A percentile compares a stretch with the other conserved stretches of the same genome.
phyloP scores from a whole-genome alignment of 2,329 filamentous ascomycete species.

The Aspergillus fumigatiaffinis region DNA sequence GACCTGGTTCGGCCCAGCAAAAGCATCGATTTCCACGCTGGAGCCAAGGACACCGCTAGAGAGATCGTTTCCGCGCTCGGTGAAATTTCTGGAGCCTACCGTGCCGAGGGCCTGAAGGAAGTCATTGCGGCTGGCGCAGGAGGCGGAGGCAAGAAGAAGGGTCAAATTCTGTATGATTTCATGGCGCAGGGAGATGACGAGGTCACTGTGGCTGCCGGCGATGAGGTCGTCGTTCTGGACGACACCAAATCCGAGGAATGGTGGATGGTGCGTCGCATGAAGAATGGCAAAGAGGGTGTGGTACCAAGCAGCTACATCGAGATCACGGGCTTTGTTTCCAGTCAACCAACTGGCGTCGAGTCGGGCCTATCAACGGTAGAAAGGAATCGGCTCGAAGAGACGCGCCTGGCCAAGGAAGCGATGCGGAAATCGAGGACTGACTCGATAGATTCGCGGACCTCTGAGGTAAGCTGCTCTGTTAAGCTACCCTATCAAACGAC shows the following conservation, averaged over 20 bases:
- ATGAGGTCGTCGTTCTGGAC: slow-evolving; percentile 87
- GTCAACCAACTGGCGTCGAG: slow-evolving; percentile 54
- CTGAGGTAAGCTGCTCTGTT: slow-evolving; percentile 65
- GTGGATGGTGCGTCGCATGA: slow-evolving; percentile 91
- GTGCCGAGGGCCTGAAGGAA: slow-evolving; percentile 76
- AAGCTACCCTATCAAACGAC: neutral
- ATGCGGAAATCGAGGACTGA: slow-evolving; percentile 59
- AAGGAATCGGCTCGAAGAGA: slow-evolving; percentile 74
- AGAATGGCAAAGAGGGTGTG: slow-evolving; percentile 91
- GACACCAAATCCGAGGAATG: slow-evolving; percentile 93
- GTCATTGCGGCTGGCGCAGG: slow-evolving; percentile 77
- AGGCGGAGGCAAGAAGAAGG: slow-evolving; percentile 68
- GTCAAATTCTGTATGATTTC: slow-evolving; percentile 88
- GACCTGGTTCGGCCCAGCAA: slow-evolving; percentile 89
- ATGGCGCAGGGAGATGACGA: slow-evolving; percentile 95
- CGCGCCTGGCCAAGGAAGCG: slow-evolving; percentile 76
- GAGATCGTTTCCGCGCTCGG: slow-evolving; percentile 87
- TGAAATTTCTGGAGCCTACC: slow-evolving; percentile 80
- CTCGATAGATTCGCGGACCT: slow-evolving; percentile 49
- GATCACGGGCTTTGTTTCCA: slow-evolving; percentile 64
- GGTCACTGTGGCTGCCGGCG: slow-evolving; percentile 82
- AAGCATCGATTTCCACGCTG: slow-evolving; percentile 94
- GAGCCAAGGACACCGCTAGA: slow-evolving; percentile 91
- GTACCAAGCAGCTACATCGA: slow-evolving; percentile 97
- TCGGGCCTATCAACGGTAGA: slow-evolving; percentile 67